Evolutionary conservation across 164 flowering plant genomes (phyloP), one percentile per base, ranked within the genome.

Genomic region (Akebia trifoliata): DNA sequence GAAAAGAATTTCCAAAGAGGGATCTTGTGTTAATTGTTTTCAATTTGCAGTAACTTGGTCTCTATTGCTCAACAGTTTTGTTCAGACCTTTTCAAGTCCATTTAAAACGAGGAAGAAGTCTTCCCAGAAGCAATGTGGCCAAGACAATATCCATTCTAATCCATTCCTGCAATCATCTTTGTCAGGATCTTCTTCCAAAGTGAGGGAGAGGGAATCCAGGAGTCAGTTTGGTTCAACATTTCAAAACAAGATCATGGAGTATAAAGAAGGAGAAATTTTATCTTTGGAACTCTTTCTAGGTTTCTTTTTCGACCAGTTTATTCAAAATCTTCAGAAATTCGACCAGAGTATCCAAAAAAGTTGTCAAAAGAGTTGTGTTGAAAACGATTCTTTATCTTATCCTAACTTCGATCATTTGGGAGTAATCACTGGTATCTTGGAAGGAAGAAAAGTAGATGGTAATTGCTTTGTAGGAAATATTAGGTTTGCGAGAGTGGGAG

Each of bases 401-500:
- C n/a, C n/a, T n/a, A n/a, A n/a, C 6, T 60, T 71, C 66, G 85
- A 80, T 72, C 81, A 78, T 68, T 62, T 80, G 32, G 75, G 63
- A 60, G 72, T 67, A 29, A 48, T 87, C 20, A 60, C 65, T 30
- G 70, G 74, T 46, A 59, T 87, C 18, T 52, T 74, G 56, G 83
- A 83, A 57, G 85, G 84, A 43, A 73, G 77, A 68, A 82, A 77
- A 60, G 83, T 74, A 17, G 87, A 90, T 59, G 76, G 80, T 4
- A 73, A 78, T 78, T 71, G 67, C 2, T 75, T 90, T 64, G 51
- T 87, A 35, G 84, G 86, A 22, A 87, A 84, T 61, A 51, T 93
- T 70, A 77, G 66, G 52, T 93, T 93, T 81, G 99, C 99, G 0
- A 83, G 86, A 60, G 83, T 93, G 24, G 95, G 93, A 54, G 97